Evolutionary conservation across 2,329 filamentous ascomycete genomes (phyloP).

Genomic region (Aspergillus sp.): DNA sequence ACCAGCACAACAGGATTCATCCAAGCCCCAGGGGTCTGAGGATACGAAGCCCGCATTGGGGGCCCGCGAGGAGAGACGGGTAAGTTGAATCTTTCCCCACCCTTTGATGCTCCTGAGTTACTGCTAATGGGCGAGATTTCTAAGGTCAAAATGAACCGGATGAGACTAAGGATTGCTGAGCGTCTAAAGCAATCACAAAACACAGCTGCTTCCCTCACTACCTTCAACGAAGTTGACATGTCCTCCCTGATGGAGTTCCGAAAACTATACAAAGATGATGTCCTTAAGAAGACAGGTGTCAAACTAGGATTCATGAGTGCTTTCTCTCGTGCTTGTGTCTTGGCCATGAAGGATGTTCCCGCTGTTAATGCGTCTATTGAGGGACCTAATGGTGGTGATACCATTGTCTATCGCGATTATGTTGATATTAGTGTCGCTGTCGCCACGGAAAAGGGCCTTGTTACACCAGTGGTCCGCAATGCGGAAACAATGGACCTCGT

Average conservation of each 20-base stretch:
- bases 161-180: conserved; percentile 96
- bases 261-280: conserved; percentile 94
- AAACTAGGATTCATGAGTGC: conserved; percentile 99
- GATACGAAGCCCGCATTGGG: conserved; percentile 52
- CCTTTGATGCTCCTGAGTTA: neutral
- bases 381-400: conserved; percentile 90
- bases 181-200: conserved; percentile 99
- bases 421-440: conserved; percentile 97
- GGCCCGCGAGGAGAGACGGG: conserved; percentile 81
- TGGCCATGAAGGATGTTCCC: conserved; percentile 94
- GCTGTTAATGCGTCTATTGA: conserved; percentile 96
- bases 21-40: conserved; percentile 21
- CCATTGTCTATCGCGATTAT: conserved; percentile 97
- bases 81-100: conserved; percentile 49
- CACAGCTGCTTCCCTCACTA: conserved; percentile 93
- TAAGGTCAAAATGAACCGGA: conserved; percentile 99
- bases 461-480: conserved; percentile 95
- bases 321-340: conserved; percentile 83
- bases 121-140: conserved; percentile 8
- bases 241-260: conserved; percentile 95
- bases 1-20: conserved; percentile 19
- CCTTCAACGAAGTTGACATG: conserved; percentile 99
- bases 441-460: conserved; percentile 93
- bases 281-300: conserved; percentile 92
- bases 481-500: conserved; percentile 85